These are phyloP conservation scores for Albatrellus sp. DNA, from an alignment of 1,284 basidiomycete species.

Conservation along the genomic window DNA sequence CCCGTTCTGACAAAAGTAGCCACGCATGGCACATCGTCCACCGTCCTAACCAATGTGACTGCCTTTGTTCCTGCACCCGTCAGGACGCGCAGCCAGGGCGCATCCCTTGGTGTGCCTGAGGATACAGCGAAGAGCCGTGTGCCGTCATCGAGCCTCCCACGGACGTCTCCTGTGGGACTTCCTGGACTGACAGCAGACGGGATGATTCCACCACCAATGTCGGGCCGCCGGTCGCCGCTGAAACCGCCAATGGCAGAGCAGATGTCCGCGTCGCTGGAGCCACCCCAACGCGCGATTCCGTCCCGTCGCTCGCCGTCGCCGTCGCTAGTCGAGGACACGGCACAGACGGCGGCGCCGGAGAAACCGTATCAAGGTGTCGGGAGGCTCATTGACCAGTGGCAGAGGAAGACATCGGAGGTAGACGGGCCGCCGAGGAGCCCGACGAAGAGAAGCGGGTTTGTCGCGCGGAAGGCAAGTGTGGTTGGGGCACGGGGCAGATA, in stretches of 20 bases:
- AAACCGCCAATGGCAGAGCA: conserved; percentile 7
- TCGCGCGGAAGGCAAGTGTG: neutral
- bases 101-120: conserved; percentile 16
- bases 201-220: conserved; percentile 8
- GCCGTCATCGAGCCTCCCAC: conserved; percentile 18
- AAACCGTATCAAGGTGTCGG: conserved; percentile 70
- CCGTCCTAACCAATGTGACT: conserved; percentile 19
- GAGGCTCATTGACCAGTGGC: conserved; percentile 74
- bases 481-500: conserved; percentile 2
- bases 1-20: conserved; percentile 8
- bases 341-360: conserved; percentile 52
- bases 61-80: conserved; percentile 17
- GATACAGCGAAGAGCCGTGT: conserved; percentile 15
- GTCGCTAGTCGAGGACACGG: conserved; percentile 17
- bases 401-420: conserved; percentile 59
- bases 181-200: conserved; percentile 9
- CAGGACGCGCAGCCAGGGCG: conserved; percentile 9
- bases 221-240: conserved; percentile 16
- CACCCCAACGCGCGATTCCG: neutral
- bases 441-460: conserved; percentile 6
- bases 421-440: conserved; percentile 18
- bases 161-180: conserved; percentile 16
- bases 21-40: conserved; percentile 10
- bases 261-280: conserved; percentile 2
- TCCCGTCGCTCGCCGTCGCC: neutral